phyloP scores from a whole-genome alignment of 208 protist genomes.

The Trypanosoma cruzi region DNA sequence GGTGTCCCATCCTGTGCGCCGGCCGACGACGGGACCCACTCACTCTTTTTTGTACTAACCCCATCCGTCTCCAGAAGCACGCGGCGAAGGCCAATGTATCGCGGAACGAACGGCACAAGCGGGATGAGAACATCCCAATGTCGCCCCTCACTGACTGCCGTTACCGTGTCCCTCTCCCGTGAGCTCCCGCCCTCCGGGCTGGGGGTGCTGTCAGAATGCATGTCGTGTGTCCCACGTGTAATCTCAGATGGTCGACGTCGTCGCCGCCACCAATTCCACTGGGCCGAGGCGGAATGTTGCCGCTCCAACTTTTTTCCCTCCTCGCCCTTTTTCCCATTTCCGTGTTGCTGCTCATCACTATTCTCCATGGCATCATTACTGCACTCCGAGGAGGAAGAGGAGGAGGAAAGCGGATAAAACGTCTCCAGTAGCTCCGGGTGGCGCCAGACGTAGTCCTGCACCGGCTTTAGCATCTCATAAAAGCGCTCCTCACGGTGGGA shows the following conservation, averaged over 20 bases:
- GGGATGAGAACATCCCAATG: constrained; percentile 42
- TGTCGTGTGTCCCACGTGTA: background rate
- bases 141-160: background rate
- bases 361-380: background rate
- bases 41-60: background rate
- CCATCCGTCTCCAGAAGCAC: constrained; percentile 23
- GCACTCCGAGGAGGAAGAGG: background rate
- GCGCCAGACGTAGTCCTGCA: constrained; percentile 53
- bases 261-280: background rate
- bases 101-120: constrained; percentile 71
- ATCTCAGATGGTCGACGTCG: background rate
- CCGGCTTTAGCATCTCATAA: constrained; percentile 65
- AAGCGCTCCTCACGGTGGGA: constrained; percentile 77
- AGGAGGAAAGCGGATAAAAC: background rate
- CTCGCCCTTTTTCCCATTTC: background rate
- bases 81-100: constrained; percentile 59
- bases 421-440: constrained; percentile 3
- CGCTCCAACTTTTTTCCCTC: background rate
- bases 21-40: background rate
- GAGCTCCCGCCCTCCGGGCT: background rate
- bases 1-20: background rate
- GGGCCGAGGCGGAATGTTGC: background rate
- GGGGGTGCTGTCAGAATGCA: background rate
- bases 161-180: background rate
- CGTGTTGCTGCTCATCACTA: background rate